Evolutionary conservation across 2,329 filamentous ascomycete species (phyloP).

Genomic region (Penicillium sp.): DNA sequence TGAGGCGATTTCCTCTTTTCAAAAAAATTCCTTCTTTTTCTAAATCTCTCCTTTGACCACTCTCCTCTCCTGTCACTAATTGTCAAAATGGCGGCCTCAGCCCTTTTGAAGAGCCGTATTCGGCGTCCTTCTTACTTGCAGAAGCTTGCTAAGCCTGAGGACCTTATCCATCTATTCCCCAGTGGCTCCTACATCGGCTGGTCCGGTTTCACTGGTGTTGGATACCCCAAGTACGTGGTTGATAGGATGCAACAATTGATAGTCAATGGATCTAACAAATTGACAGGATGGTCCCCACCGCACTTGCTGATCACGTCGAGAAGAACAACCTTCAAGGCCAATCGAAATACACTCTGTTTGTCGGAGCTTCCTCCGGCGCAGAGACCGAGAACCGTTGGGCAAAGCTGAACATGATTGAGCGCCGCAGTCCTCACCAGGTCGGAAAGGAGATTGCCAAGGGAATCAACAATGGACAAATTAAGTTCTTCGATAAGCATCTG

Average conservation of each 20-base stretch:
- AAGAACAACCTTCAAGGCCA: slow-evolving; percentile 80
- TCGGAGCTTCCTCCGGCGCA: slow-evolving; percentile 83
- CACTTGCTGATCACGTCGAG: slow-evolving; percentile 85
- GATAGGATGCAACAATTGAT: neutral
- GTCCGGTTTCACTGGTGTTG: slow-evolving; percentile 88
- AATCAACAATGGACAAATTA: slow-evolving; percentile 83
- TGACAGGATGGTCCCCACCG: slow-evolving; percentile 74
- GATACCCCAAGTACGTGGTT: slow-evolving; percentile 73
- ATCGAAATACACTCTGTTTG: slow-evolving; percentile 83
- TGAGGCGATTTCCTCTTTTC: neutral
- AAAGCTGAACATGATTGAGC: slow-evolving; percentile 84
- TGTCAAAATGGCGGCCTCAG: slow-evolving; percentile 59
- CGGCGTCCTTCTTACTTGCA: slow-evolving; percentile 74
- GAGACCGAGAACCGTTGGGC: slow-evolving; percentile 94
- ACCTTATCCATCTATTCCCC: slow-evolving; percentile 78
- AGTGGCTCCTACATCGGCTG: slow-evolving; percentile 85
- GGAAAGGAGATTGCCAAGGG: slow-evolving; percentile 88
- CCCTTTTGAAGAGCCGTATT: slow-evolving; percentile 73
- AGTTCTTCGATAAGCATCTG: slow-evolving; percentile 92
- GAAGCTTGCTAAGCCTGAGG: slow-evolving; percentile 77
- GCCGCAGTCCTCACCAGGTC: slow-evolving; percentile 81
- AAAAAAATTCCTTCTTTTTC: slow-evolving; percentile 8
- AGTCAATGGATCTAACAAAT: neutral
- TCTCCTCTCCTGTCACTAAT: slow-evolving; percentile 14
- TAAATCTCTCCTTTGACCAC: slow-evolving; percentile 9